A percentile compares a stretch with the other conserved stretches of the same genome.
phyloP scores from a whole-genome alignment of 2,329 filamentous ascomycete genomes.

The Verticillium klebahnii region DNA sequence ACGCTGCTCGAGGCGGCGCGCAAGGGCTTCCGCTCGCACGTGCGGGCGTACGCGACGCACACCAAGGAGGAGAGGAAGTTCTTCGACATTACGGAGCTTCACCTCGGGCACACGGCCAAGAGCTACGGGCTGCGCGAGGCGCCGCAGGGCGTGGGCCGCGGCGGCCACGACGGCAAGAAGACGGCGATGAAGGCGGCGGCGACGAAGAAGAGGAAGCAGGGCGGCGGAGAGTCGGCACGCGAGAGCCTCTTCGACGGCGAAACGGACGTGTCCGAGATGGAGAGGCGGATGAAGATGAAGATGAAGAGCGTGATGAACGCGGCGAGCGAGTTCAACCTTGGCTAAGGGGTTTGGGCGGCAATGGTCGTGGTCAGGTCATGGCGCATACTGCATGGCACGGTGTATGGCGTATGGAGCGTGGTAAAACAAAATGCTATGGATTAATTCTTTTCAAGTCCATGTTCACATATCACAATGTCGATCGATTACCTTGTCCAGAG shows the following conservation, averaged over 20 bases:
- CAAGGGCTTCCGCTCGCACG: slow-evolving; percentile 84
- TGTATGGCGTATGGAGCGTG: neutral
- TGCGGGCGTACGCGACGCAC: slow-evolving; percentile 93
- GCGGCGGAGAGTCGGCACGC: slow-evolving; percentile 18
- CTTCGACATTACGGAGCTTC: slow-evolving; percentile 88
- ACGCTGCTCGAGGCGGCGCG: slow-evolving; percentile 75
- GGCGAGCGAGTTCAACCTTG: slow-evolving; percentile 65
- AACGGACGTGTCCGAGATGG: slow-evolving; percentile 43
- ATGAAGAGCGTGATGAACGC: slow-evolving; percentile 51
- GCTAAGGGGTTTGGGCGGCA: slow-evolving; percentile 28
- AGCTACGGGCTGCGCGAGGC: slow-evolving; percentile 86
- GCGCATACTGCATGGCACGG: neutral
- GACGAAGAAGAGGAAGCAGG: slow-evolving; percentile 10
- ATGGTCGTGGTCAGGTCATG: too few relatives aligned
- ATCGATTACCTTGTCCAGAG: neutral
- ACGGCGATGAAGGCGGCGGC: slow-evolving; percentile 30
- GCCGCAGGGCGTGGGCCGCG: slow-evolving; percentile 72
- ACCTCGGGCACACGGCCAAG: slow-evolving; percentile 91
- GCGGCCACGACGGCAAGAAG: slow-evolving; percentile 43
- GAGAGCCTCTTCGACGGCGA: slow-evolving; percentile 28
- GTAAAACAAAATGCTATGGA: neutral
- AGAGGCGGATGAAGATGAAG: slow-evolving; percentile 61
- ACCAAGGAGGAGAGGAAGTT: slow-evolving; percentile 76
- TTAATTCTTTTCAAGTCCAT: neutral
- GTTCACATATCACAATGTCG: too few relatives aligned